These are phyloP conservation scores for Capronia epimyces DNA, from an alignment of 2,329 filamentous ascomycete species.

Conservation along the genomic window DNA sequence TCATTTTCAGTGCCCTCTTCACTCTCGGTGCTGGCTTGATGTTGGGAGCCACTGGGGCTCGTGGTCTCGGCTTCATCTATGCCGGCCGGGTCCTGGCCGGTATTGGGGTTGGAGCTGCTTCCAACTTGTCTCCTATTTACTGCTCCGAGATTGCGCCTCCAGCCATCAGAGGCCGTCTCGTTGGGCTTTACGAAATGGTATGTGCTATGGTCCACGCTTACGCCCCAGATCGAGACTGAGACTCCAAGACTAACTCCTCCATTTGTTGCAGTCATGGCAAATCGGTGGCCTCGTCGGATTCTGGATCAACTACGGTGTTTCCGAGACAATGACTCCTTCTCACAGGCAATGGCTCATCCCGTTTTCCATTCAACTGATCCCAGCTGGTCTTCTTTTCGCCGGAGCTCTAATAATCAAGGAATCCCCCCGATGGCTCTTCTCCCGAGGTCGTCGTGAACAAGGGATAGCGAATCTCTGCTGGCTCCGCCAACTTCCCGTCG, in stretches of 20 bases:
- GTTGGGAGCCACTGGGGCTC: slow-evolving; percentile 58
- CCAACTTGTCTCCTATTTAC: slow-evolving; percentile 56
- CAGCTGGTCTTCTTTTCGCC: slow-evolving; percentile 43
- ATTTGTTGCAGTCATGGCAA: slow-evolving; percentile 47
- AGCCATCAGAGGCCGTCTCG: slow-evolving; percentile 54
- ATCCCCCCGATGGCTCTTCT: slow-evolving; percentile 65
- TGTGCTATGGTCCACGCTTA: not conserved
- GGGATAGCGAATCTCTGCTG: slow-evolving; percentile 51
- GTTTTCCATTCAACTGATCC: slow-evolving; percentile 40
- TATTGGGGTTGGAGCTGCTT: slow-evolving; percentile 52
- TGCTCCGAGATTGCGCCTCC: slow-evolving; percentile 55
- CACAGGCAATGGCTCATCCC: slow-evolving; percentile 41
- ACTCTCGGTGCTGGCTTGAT: slow-evolving; percentile 66
- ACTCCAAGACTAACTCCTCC: too few relatives aligned
- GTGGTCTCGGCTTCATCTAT: slow-evolving; percentile 59
- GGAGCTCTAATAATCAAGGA: slow-evolving; percentile 58
- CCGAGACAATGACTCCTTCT: slow-evolving; percentile 32
- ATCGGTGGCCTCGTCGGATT: slow-evolving; percentile 48
- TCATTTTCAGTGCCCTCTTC: slow-evolving; percentile 59
- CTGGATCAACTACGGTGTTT: slow-evolving; percentile 55
- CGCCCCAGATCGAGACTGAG: too few relatives aligned
- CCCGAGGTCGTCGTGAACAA: slow-evolving; percentile 62
- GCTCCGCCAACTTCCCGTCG: slow-evolving; percentile 39
- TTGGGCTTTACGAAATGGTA: slow-evolving; percentile 52
- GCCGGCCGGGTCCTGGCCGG: slow-evolving; percentile 55